Conservation (phyloP, 768 basidiomycete species). For the Pulveroboletus sp. region DNA sequence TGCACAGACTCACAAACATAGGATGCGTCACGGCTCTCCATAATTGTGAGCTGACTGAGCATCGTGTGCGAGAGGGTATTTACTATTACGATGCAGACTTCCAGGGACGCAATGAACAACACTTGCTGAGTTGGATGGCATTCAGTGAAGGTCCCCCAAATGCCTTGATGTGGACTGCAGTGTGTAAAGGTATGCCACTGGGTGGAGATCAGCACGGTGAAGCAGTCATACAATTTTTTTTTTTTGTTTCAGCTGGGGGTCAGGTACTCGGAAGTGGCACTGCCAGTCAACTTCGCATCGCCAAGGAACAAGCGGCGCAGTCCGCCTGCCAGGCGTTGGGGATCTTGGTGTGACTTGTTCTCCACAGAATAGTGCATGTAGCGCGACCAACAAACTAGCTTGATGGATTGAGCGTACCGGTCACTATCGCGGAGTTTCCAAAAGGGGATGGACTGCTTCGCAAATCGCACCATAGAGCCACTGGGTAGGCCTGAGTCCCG, state of each 20-base stretch:
- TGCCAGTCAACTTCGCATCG: constrained; percentile 39
- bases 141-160: constrained; percentile 38
- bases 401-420: neutral
- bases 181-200: constrained; percentile 49
- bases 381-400: neutral
- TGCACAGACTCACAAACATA: constrained; percentile 15
- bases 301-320: constrained; percentile 46
- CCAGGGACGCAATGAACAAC: constrained; percentile 28
- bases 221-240: neutral
- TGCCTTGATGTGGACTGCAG: constrained; percentile 44
- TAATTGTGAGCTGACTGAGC: constrained; percentile 38
- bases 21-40: constrained; percentile 35
- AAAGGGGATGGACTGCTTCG: constrained; percentile 12
- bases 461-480: neutral
- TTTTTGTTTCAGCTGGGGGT: constrained; percentile 39
- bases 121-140: constrained; percentile 41
- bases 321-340: constrained; percentile 36
- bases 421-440: constrained; percentile 27
- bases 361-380: constrained; percentile 2
- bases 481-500: neutral
- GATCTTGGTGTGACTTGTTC: constrained; percentile 9
- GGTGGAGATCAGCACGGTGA: neutral
- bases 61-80: neutral
- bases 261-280: constrained; percentile 44
- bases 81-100: constrained; percentile 29